Evolutionary conservation across 1,284 basidiomycete species (phyloP), one percentile per base, ranked within the genome.

Genomic region (Lignosus rhinocerotis): DNA sequence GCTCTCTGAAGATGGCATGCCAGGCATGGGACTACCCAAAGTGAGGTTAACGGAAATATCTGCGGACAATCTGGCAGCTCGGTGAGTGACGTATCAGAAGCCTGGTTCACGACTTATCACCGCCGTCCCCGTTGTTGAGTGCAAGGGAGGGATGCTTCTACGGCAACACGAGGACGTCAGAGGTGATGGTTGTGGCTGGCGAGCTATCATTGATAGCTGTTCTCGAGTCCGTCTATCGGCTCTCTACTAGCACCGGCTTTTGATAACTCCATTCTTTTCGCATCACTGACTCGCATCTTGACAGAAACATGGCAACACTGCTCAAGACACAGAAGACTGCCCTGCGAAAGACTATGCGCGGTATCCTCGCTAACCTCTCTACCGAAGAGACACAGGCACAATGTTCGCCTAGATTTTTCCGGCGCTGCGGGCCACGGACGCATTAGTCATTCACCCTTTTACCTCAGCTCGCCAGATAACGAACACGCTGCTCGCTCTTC

Each of bases 391-490:
- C 88, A 44, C 77, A 83, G 61, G 75, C 78, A 60, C 88, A 90
- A 75, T 88, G 88, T 90, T 69, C 59, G 70, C 60, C 19, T 48
- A 43, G 51, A 48, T 45, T 61, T 59, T 51, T 33, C 59, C 51
- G 42, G 58, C 36, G 48, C 7, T 8, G 19, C 41, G 34, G 14
- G 49, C 11, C 36, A 34, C 49, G 48, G 34, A 33, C 19, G 54
- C 46, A 31, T 46, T 56, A 49, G 53, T 50, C 49, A 48, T 47
- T 47, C 58, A 63, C 54, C 43, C 59, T 56, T 57, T 59, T 54
- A 42, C 56, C 56, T 36, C 55, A 91, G 90, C 89, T 19, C 76
- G 75, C 60, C 76, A 77, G 44, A 80, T 90, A 47, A 71, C 79
- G 75, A 58, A 73, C 89, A 39, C 64, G 85, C 33, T 71, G 79